These are phyloP conservation scores for Nemania sp. DNA, from an alignment of 2,329 filamentous ascomycete genomes.

Conservation along the genomic window DNA sequence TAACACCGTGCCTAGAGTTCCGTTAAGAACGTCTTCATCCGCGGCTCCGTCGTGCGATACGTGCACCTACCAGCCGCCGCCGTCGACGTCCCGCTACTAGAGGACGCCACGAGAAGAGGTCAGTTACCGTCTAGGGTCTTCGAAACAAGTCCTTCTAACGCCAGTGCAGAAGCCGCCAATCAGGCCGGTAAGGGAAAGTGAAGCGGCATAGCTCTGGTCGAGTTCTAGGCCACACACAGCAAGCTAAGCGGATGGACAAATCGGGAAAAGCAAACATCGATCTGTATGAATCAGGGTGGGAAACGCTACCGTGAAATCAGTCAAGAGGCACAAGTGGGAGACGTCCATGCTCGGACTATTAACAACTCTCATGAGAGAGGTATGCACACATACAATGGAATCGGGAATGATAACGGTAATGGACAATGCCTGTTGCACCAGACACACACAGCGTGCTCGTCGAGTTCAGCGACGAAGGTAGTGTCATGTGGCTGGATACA, in stretches of 20 bases:
- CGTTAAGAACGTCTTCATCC: constrained; percentile 95
- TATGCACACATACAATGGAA: background rate
- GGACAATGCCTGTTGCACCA: background rate
- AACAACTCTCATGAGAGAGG: background rate
- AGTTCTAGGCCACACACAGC: background rate
- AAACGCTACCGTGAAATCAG: background rate
- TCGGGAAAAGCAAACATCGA: no score
- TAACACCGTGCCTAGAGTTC: constrained; percentile 55
- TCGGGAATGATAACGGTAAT: background rate
- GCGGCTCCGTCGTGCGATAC: constrained; percentile 90
- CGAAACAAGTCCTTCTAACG: constrained; percentile 4
- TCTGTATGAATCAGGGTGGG: background rate
- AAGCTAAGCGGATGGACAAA: background rate
- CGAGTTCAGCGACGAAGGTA: background rate
- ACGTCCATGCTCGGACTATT: background rate
- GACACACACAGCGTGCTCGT: background rate
- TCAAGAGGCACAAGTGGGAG: background rate
- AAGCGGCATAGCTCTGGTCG: constrained; percentile 3
- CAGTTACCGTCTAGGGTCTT: background rate
- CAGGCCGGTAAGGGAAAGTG: constrained; percentile 62
- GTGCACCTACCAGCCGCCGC: constrained; percentile 82
- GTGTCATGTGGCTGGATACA: background rate
- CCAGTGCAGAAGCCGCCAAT: constrained; percentile 57
- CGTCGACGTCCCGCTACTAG: constrained; percentile 83
- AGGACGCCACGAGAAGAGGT: constrained; percentile 91